phyloP scores from a whole-genome alignment of 495 filamentous ascomycete genomes.

The Thermochaetoides thermophila region DNA sequence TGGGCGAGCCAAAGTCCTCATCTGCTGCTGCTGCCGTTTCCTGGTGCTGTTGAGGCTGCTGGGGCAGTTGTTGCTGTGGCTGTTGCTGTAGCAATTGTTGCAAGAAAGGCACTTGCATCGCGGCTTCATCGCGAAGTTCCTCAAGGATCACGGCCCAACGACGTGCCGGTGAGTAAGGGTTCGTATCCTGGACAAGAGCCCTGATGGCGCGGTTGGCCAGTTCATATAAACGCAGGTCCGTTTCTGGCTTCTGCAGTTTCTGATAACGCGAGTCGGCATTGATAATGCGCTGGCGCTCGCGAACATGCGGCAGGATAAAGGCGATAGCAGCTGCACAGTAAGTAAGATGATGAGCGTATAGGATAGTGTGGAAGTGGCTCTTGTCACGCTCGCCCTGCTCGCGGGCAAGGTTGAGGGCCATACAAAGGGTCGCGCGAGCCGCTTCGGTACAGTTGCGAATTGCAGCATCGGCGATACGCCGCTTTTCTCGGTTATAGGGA shows the following conservation, averaged over 20 bases:
- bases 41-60: neutral
- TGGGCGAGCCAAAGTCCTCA: neutral
- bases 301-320: constrained; percentile 8
- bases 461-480: constrained; percentile 18
- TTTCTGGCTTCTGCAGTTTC: neutral
- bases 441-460: constrained; percentile 32
- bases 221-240: constrained; percentile 4
- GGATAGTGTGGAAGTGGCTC: constrained; percentile 10
- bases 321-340: constrained; percentile 6
- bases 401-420: constrained; percentile 8
- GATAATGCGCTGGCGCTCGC: constrained; percentile 7
- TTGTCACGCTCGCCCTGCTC: constrained; percentile 6
- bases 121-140: constrained; percentile 9
- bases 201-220: constrained; percentile 4
- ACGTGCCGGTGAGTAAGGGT: constrained; percentile 7
- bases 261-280: neutral
- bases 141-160: constrained; percentile 12
- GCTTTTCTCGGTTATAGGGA: constrained; percentile 5
- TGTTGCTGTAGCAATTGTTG: neutral
- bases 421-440: constrained; percentile 24
- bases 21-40: constrained; percentile 1
- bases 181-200: constrained; percentile 4
- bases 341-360: constrained; percentile 12
- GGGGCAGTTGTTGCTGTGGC: neutral
- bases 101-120: constrained; percentile 1